These are phyloP conservation scores for Forsythia viridissima DNA, from an alignment of 257 asterid species.

Conservation along the genomic window DNA sequence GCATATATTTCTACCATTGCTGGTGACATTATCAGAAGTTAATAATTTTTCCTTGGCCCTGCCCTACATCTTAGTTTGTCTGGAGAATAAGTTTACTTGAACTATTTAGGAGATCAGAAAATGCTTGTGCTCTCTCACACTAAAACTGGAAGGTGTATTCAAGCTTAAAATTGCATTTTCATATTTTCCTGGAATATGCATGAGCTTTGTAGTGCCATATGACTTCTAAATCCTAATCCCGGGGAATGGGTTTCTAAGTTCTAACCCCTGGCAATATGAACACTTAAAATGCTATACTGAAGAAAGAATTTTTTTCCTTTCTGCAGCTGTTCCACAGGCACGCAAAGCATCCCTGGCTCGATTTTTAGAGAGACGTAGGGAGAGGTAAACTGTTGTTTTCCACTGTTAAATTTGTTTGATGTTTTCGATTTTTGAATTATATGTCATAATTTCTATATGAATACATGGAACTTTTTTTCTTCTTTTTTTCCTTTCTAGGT, in stretches of 20 bases:
- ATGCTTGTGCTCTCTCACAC: neutral
- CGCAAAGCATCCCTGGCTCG: constrained; percentile 71
- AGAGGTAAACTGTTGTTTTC: constrained; percentile 40
- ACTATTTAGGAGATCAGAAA: neutral
- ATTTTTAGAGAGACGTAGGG: constrained; percentile 65
- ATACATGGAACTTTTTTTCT: neutral
- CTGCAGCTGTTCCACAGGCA: constrained; percentile 67
- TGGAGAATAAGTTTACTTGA: neutral
- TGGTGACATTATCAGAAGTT: neutral
- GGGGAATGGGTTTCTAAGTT: neutral
- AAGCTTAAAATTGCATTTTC: neutral
- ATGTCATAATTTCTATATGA: neutral
- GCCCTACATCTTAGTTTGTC: too few species aligned
- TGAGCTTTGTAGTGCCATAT: neutral
- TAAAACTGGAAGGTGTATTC: neutral
- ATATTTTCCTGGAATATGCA: too few species aligned
- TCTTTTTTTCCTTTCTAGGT: neutral
- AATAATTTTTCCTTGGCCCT: too few species aligned
- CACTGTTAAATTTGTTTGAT: neutral
- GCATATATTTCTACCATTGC: neutral
- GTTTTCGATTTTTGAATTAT: neutral
- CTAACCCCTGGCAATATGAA: neutral
- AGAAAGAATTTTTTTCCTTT: neutral
- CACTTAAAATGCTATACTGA: neutral
- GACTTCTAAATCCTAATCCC: neutral